These are phyloP conservation scores for Penicillium sp. DNA, from an alignment of 2,329 filamentous ascomycete species.

Conservation along the genomic window DNA sequence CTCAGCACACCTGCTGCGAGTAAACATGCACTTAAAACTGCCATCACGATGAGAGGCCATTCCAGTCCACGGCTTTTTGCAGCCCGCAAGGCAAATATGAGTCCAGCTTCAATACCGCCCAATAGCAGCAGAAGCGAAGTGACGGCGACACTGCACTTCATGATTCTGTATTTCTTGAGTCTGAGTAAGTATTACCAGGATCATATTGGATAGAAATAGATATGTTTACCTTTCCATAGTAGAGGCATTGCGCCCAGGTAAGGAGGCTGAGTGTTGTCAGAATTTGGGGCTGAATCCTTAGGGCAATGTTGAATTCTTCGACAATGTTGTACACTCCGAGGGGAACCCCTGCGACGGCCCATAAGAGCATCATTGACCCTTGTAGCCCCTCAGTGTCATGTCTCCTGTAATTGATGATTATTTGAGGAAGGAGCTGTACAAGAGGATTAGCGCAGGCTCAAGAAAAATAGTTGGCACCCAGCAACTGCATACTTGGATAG, in stretches of 20 bases:
- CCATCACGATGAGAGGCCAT: conserved; percentile 69
- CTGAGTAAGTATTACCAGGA: background rate
- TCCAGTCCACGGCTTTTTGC: conserved; percentile 47
- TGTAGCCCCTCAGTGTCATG: conserved; percentile 67
- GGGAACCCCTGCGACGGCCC: conserved; percentile 65
- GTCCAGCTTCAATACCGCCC: conserved; percentile 58
- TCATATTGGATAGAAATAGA: background rate
- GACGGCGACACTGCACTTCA: conserved; percentile 51
- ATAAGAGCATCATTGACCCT: conserved; percentile 70
- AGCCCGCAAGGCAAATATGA: conserved; percentile 59
- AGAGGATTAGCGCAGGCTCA: background rate
- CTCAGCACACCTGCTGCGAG: conserved; percentile 65
- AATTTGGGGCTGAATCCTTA: conserved; percentile 59
- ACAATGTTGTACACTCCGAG: conserved; percentile 63
- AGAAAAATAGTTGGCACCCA: background rate
- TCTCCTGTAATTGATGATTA: conserved; percentile 65
- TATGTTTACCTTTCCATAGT: conserved; percentile 47
- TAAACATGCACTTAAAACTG: conserved; percentile 61
- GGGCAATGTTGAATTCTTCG: conserved; percentile 53
- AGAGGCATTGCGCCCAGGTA: conserved; percentile 58
- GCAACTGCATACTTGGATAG: conserved; percentile 54
- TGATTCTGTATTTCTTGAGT: conserved; percentile 55
- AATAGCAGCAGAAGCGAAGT: conserved; percentile 56
- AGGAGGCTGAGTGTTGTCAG: conserved; percentile 52
- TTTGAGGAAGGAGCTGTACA: conserved; percentile 66